Evolutionary conservation across 2,329 filamentous ascomycete species (phyloP).

Genomic region (Botryotinia convoluta): DNA sequence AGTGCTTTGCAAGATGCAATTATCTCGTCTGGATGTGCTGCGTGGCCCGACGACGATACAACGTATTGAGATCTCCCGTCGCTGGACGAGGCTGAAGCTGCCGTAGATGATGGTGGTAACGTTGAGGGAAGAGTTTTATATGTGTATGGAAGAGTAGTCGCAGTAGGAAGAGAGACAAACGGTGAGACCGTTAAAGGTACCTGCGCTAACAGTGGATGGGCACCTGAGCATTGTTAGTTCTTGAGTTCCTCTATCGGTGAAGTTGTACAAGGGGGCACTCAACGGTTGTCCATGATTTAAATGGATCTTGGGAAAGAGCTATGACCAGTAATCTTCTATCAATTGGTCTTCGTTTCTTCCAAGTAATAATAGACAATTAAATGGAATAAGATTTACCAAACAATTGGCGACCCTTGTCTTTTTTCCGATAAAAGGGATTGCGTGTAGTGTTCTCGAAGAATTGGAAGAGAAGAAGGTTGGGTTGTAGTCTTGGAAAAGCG

Average conservation of each 20-base stretch:
- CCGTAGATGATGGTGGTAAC: slow-evolving; percentile 69
- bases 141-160: slow-evolving; percentile 90
- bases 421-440: background rate
- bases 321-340: slow-evolving; percentile 5
- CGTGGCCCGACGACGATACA: slow-evolving; percentile 71
- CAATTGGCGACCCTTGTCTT: background rate
- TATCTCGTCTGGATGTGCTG: slow-evolving; percentile 85
- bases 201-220: slow-evolving; percentile 86
- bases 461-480: background rate
- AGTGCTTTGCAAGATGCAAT: slow-evolving; percentile 77
- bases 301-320: slow-evolving; percentile 12
- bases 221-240: slow-evolving; percentile 47
- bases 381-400: slow-evolving; percentile 1
- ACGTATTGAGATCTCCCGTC: slow-evolving; percentile 68
- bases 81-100: slow-evolving; percentile 44
- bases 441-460: slow-evolving; percentile 2
- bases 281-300: slow-evolving; percentile 19
- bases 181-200: slow-evolving; percentile 91
- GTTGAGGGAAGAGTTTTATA: slow-evolving; percentile 89
- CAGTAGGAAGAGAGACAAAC: slow-evolving; percentile 84
- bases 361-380: background rate
- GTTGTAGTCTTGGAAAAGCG: background rate
- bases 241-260: background rate
- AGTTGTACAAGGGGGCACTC: slow-evolving; percentile 5
- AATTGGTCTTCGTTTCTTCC: background rate